phyloP scores from a whole-genome alignment of 129 eudicot genomes.

The Pulicaria dysenterica region DNA sequence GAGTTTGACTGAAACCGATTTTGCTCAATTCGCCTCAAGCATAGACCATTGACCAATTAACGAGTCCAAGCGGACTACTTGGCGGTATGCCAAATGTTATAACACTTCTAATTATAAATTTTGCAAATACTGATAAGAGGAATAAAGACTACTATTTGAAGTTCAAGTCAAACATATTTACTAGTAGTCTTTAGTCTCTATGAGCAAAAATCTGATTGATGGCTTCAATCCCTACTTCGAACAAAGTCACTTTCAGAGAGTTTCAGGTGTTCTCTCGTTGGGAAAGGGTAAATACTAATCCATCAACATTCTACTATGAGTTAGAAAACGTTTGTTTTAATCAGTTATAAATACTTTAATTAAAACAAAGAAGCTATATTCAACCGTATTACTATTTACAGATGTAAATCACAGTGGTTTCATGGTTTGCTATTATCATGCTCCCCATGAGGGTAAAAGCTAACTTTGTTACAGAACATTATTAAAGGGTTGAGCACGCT shows the following conservation, averaged over 20 bases:
- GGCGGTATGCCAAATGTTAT: too few relatives aligned
- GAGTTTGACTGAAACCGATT: too few relatives aligned
- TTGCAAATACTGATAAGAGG: too few relatives aligned
- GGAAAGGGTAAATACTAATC: too few relatives aligned
- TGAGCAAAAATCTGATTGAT: not conserved
- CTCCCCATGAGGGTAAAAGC: not conserved
- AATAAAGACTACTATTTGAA: not conserved
- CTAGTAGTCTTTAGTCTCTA: not conserved
- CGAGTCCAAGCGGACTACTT: too few relatives aligned
- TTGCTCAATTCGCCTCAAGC: too few relatives aligned
- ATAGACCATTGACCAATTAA: too few relatives aligned
- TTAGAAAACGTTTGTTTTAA: too few relatives aligned
- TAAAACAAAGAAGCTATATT: not conserved
- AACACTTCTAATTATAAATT: too few relatives aligned
- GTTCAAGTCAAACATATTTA: not conserved
- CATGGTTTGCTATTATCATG: not conserved
- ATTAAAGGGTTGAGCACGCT: not conserved
- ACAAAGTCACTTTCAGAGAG: too few relatives aligned
- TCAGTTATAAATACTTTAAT: too few relatives aligned
- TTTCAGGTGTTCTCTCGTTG: too few relatives aligned
- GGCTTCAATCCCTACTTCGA: not conserved
- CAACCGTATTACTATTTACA: not conserved
- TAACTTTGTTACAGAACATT: not conserved
- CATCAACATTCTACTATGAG: not conserved
- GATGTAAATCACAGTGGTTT: not conserved